Percentiles rank a stretch among this genome's conserved stretches.
phyloP scores from a whole-genome alignment of 495 filamentous ascomycete genomes.

The Podospora pseudocomata region DNA sequence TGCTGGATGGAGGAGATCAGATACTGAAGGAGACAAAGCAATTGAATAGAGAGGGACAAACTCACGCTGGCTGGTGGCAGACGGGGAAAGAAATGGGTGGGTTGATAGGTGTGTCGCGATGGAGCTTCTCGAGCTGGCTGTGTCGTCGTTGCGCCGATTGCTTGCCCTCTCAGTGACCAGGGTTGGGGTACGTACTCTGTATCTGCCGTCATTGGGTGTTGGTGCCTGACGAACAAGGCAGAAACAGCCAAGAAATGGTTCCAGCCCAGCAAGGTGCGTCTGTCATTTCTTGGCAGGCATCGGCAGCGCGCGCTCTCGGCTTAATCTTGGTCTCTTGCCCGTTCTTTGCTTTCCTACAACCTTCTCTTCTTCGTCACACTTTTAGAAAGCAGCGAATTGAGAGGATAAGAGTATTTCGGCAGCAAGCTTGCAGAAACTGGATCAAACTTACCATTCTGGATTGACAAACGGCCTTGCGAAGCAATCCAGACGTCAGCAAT shows the following conservation, averaged over 20 bases:
- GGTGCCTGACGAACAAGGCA: background rate
- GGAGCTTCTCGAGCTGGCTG: background rate
- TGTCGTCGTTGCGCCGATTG: slow-evolving; percentile 6
- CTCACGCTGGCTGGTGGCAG: background rate
- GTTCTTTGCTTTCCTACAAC: background rate
- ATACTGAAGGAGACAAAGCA: background rate
- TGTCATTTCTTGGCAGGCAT: background rate
- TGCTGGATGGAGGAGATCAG: background rate
- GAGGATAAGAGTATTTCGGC: background rate
- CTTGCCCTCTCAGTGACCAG: slow-evolving; percentile 5
- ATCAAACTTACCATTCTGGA: background rate
- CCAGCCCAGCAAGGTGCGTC: background rate
- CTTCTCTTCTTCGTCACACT: background rate
- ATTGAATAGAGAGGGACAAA: background rate
- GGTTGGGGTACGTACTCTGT: slow-evolving; percentile 14
- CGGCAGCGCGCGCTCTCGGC: background rate
- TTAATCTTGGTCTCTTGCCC: background rate
- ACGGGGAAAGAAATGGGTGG: background rate
- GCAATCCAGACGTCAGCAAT: background rate
- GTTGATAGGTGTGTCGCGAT: background rate
- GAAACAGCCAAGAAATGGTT: background rate
- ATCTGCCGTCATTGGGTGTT: background rate
- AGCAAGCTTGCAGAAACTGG: background rate
- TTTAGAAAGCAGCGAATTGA: background rate
- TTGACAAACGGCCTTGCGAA: background rate